Evolutionary conservation across 495 filamentous ascomycete genomes (phyloP).

Genomic region (Tuber umbilicatum): DNA sequence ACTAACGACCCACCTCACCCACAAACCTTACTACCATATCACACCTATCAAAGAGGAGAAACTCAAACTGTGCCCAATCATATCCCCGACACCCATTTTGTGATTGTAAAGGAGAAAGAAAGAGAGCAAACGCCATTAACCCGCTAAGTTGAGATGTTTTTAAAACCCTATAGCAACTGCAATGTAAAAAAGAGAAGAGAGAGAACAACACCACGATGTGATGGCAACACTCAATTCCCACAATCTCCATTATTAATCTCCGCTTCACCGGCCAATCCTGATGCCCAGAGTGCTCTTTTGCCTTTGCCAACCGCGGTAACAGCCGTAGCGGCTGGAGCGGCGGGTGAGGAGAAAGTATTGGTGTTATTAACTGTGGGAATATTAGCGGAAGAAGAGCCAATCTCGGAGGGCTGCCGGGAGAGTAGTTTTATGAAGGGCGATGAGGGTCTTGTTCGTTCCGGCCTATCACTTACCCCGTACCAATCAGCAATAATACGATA

Average conservation of each 20-base stretch:
- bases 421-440: constrained; percentile 31
- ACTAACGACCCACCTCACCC: neutral
- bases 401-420: constrained; percentile 16
- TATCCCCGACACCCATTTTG: neutral
- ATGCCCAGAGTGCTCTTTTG: neutral
- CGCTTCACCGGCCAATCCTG: neutral
- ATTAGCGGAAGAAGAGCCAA: neutral
- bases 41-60: neutral
- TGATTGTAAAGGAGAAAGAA: neutral
- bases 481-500: neutral
- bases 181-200: neutral
- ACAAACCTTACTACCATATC: neutral
- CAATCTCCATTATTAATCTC: neutral
- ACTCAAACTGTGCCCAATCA: neutral
- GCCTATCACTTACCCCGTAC: constrained; percentile 2
- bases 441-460: constrained; percentile 27
- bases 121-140: neutral
- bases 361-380: neutral
- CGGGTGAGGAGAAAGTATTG: neutral
- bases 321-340: neutral
- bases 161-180: neutral
- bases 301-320: neutral
- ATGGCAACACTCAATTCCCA: neutral
- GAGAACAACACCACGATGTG: no score
- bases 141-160: neutral